A percentile compares a stretch with the other conserved stretches of the same genome.
Conservation (phyloP, 106 monocot species). For the Dendrobium huoshanense region DNA sequence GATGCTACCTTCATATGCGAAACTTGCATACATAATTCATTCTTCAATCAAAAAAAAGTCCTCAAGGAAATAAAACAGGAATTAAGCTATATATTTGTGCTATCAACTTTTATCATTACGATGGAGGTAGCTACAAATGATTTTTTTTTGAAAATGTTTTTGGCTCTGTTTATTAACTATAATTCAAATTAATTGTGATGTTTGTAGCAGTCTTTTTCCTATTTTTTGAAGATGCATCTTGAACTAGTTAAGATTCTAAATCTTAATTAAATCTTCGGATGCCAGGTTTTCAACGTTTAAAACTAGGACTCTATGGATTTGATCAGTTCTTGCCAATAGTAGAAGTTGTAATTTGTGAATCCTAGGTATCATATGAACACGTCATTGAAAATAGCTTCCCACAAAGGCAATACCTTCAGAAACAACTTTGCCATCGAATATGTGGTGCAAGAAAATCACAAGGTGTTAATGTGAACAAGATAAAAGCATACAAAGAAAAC, state of each 20-base stretch:
- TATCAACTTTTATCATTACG: not conserved
- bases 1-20: not conserved
- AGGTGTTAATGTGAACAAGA: too few relatives aligned
- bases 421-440: too few relatives aligned
- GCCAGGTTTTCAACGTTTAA: too few relatives aligned
- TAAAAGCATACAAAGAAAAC: too few relatives aligned
- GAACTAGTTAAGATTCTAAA: not conserved
- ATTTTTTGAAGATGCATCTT: not conserved
- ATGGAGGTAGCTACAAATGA: not conserved
- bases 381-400: too few relatives aligned
- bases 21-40: not conserved
- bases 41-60: not conserved
- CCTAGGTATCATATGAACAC: too few relatives aligned
- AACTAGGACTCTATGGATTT: too few relatives aligned
- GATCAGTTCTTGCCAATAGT: too few relatives aligned
- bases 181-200: not conserved
- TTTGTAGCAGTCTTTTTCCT: too few relatives aligned
- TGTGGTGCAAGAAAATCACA: too few relatives aligned
- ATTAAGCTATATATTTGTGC: not conserved
- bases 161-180: not conserved
- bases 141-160: not conserved
- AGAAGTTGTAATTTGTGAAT: too few relatives aligned
- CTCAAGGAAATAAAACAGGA: not conserved
- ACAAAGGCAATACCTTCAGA: too few relatives aligned
- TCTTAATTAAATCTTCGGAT: not conserved